These are phyloP conservation scores for Yarrowia yakushimensis DNA, from an alignment of 805 yeast species.

Conservation along the genomic window DNA sequence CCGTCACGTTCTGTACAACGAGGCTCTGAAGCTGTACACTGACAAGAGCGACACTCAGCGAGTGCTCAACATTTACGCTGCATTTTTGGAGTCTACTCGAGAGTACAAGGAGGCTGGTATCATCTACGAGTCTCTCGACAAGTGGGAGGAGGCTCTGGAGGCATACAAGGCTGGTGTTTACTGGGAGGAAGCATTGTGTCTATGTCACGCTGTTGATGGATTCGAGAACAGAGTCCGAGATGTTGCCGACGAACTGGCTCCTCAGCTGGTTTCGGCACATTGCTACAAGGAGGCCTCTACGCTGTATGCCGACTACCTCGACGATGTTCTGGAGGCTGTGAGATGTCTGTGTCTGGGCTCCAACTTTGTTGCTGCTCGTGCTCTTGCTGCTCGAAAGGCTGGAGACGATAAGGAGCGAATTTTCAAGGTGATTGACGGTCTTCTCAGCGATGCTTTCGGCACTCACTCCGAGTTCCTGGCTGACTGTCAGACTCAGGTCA, in stretches of 20 bases:
- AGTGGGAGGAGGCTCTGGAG: slow-evolving; percentile 59
- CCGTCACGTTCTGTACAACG: slow-evolving; percentile 63
- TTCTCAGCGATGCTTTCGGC: slow-evolving; percentile 78
- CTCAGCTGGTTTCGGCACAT: slow-evolving; percentile 53
- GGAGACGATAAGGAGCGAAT: neutral
- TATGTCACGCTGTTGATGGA: slow-evolving; percentile 30
- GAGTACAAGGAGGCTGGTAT: slow-evolving; percentile 73
- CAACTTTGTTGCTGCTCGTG: slow-evolving; percentile 68
- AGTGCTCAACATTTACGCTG: slow-evolving; percentile 62
- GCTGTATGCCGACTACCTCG: slow-evolving; percentile 60
- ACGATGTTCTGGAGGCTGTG: slow-evolving; percentile 60
- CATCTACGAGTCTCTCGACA: slow-evolving; percentile 65
- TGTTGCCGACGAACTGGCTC: slow-evolving; percentile 58
- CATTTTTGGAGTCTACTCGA: slow-evolving; percentile 51
- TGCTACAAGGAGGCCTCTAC: slow-evolving; percentile 77
- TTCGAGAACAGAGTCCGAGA: slow-evolving; percentile 43
- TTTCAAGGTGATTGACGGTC: slow-evolving; percentile 30
- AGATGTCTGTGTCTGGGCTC: slow-evolving; percentile 69
- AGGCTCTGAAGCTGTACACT: slow-evolving; percentile 61
- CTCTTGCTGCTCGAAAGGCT: slow-evolving; percentile 47
- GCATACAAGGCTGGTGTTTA: slow-evolving; percentile 64
- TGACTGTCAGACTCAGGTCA: slow-evolving; percentile 85
- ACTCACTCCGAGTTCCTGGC: slow-evolving; percentile 80
- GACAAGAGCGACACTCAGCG: slow-evolving; percentile 46
- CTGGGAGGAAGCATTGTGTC: slow-evolving; percentile 76